Base-by-base conservation (phyloP, 768 basidiomycete genomes). In the Auriscalpium orientale region DNA sequence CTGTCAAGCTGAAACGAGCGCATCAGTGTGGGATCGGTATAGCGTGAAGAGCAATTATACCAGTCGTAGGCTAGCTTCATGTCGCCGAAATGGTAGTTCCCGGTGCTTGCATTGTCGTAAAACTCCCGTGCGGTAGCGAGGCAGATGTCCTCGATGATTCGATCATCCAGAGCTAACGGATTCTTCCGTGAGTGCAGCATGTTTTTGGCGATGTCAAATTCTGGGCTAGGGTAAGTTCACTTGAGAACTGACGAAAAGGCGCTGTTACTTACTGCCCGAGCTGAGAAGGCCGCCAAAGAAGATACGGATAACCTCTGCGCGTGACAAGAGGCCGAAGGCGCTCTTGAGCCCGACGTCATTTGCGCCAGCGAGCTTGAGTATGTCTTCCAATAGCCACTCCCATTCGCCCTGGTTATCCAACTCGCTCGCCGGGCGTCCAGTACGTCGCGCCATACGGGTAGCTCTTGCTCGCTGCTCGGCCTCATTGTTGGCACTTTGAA, bases 51-150 rank as follows among this genome's bases (percentile, higher is more conserved):
- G 33, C 34, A 54, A 9, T 49, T 18, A 57, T 51, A 97, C 95
- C 97, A 98, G 56, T 95, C 91, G 69, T 95, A 95, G 1, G 97
- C 97, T 49, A 92, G 75, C 68, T 93, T 95, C 95, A 99, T 98
- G 51, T 95, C 92, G 4, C 95, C 95, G 38, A 81, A 78, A 62
- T 91, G 90, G 67, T 93, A 87, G 65, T 98, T 99, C 6, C 93
- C 97, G 1, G 85, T 88, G 59, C 79, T 84, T 2, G 97, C 89
- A 64, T 98, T 98, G 67, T 98, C 93, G 69, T 98, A 99, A 58
- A 97, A 84, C 72, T 98, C 97, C 48, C 83, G 80, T 3, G 91
- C 92, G 45, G 84, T 84, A 1, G 82, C 68, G 18, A 99, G 72
- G 62, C 91, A 93, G 12, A 95, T 81, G 35, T 85, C 81, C 69